A percentile compares a stretch with the other conserved stretches of the same genome.
phyloP scores from a whole-genome alignment of 305 asterid genomes.

The Striga hermonthica region DNA sequence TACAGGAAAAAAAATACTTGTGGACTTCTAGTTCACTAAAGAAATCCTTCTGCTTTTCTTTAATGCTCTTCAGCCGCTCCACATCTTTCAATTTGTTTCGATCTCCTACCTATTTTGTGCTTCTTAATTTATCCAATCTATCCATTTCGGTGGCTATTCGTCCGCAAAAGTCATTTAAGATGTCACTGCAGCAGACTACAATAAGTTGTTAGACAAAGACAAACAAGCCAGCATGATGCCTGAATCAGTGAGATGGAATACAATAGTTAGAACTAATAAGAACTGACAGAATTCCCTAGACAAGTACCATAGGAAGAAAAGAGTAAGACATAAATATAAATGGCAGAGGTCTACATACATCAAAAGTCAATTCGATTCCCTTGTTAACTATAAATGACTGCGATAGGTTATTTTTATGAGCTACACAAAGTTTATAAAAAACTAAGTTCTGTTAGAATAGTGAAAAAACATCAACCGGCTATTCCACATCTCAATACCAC shows the following conservation, averaged over 20 bases:
- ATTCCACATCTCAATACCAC: too few species aligned
- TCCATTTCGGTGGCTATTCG: constrained; percentile 84
- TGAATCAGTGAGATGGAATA: constrained; percentile 15
- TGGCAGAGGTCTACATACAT: constrained; percentile 16
- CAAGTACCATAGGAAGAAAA: background rate
- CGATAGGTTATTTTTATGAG: too few species aligned
- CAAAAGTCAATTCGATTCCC: too few species aligned
- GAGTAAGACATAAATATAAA: background rate
- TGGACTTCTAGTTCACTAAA: constrained; percentile 91
- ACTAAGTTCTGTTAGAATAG: too few species aligned
- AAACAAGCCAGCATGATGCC: constrained; percentile 25
- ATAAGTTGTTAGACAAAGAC: constrained; percentile 31
- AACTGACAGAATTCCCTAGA: background rate
- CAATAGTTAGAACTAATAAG: constrained; percentile 23
- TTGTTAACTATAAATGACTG: too few species aligned
- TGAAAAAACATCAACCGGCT: too few species aligned
- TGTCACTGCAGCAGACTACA: constrained; percentile 58
- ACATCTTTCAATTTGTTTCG: constrained; percentile 88
- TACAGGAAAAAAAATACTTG: constrained; percentile 50
- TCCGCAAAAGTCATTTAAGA: constrained; percentile 76
- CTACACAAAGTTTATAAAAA: too few species aligned
- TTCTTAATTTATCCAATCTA: constrained; percentile 80
- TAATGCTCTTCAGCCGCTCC: constrained; percentile 93
- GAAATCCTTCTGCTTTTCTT: constrained; percentile 95
- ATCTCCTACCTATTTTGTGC: constrained; percentile 92